These are phyloP conservation scores for Murraya koenigii DNA, from an alignment of 345 rosid species.

Conservation along the genomic window DNA sequence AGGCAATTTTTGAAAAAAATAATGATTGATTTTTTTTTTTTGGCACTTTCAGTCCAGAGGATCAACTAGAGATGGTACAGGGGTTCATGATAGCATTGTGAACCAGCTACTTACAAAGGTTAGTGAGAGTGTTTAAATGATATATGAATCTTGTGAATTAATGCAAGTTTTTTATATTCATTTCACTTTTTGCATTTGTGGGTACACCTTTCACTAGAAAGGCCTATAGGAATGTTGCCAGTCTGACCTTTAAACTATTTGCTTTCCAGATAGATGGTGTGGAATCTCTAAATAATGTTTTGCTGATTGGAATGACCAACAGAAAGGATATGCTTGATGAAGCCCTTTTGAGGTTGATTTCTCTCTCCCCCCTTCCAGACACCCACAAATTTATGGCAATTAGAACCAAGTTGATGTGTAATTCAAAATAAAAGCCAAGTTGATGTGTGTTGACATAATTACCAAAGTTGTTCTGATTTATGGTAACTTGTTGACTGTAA, in stretches of 20 bases:
- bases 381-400: not conserved
- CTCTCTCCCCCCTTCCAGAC: conserved; percentile 6
- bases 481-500: not conserved
- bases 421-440: too few relatives aligned
- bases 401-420: too few relatives aligned
- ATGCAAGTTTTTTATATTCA: not conserved
- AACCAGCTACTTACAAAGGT: conserved; percentile 99
- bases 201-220: not conserved
- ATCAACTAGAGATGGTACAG: conserved; percentile 95
- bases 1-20: not conserved
- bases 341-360: conserved; percentile 85
- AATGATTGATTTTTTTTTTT: conserved; percentile 8
- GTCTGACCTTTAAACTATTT: conserved; percentile 21
- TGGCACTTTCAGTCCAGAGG: conserved; percentile 78
- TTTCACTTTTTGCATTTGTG: conserved; percentile 10
- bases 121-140: conserved; percentile 16
- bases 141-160: conserved; percentile 4
- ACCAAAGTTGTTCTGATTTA: not conserved
- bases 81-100: conserved; percentile 97
- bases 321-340: conserved; percentile 99
- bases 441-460: not conserved
- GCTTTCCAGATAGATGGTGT: conserved; percentile 97
- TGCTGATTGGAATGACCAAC: conserved; percentile 99
- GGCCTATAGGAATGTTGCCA: not conserved
- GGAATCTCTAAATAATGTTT: conserved; percentile 96